These are phyloP conservation scores for Hortaea sp. DNA, from an alignment of 2,329 filamentous ascomycete genomes.

Conservation along the genomic window DNA sequence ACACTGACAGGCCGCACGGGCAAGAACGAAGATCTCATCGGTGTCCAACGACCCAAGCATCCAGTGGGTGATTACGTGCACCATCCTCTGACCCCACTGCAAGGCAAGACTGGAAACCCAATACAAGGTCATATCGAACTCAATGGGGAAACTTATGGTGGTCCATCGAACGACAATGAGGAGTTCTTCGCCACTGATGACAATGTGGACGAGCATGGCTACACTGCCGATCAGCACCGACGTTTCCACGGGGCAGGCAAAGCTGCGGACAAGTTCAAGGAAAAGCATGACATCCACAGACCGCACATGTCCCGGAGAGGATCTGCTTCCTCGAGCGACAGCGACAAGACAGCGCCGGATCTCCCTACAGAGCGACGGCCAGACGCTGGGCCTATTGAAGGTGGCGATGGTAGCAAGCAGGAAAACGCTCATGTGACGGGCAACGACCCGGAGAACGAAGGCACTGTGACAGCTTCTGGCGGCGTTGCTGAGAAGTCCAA, in stretches of 20 bases:
- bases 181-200: slow-evolving; percentile 20
- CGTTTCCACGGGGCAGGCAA: slow-evolving; percentile 19
- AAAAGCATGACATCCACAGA: slow-evolving; percentile 1
- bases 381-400: background rate
- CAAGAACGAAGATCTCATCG: slow-evolving; percentile 73
- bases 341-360: background rate
- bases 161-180: slow-evolving; percentile 5
- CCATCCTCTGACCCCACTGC: slow-evolving; percentile 64
- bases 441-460: slow-evolving; percentile 23
- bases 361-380: background rate
- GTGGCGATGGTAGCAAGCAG: slow-evolving; percentile 10
- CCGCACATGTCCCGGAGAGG: background rate
- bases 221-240: slow-evolving; percentile 20
- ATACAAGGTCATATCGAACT: slow-evolving; percentile 27
- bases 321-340: background rate
- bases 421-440: slow-evolving; percentile 24
- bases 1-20: slow-evolving; percentile 65
- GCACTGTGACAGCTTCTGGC: slow-evolving; percentile 21
- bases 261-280: slow-evolving; percentile 2
- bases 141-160: slow-evolving; percentile 3
- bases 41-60: slow-evolving; percentile 78
- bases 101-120: slow-evolving; percentile 47
- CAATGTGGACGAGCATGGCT: slow-evolving; percentile 23
- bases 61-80: slow-evolving; percentile 79
- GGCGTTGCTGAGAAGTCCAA: slow-evolving; percentile 22